These are phyloP conservation scores for Kockiozyma suomiensis DNA, from an alignment of 805 yeast genomes.

Conservation along the genomic window DNA sequence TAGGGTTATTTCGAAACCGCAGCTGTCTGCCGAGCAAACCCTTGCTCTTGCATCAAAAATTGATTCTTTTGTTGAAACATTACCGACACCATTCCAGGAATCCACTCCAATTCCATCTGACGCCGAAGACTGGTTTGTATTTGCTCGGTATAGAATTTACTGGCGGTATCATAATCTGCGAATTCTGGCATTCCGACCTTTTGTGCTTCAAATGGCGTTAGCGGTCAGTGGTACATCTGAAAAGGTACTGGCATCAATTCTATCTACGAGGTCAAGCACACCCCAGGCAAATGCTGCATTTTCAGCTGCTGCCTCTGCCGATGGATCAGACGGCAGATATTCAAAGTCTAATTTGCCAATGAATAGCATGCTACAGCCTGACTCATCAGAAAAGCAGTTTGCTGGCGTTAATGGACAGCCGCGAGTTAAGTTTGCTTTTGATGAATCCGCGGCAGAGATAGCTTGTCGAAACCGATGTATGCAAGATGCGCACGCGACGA, in stretches of 20 bases:
- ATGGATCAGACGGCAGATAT: not conserved
- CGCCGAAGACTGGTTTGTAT: constrained; percentile 56
- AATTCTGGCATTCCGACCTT: constrained; percentile 57
- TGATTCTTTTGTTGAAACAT: constrained; percentile 45
- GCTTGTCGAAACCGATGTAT: constrained; percentile 56
- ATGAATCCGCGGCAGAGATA: constrained; percentile 46
- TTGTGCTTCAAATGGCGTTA: constrained; percentile 56
- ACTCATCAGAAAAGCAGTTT: too few species aligned
- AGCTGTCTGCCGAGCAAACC: constrained; percentile 54
- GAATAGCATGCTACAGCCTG: not conserved
- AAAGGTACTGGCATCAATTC: constrained; percentile 9
- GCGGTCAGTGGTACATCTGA: constrained; percentile 34
- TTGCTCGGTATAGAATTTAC: constrained; percentile 55
- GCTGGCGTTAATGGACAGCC: not conserved
- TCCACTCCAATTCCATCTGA: constrained; percentile 42
- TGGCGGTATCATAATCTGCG: constrained; percentile 65
- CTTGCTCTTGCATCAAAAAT: constrained; percentile 52
- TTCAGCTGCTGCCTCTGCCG: not conserved
- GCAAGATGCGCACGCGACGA: constrained; percentile 56
- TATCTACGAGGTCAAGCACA: not conserved
- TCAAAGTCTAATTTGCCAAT: not conserved
- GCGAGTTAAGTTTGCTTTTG: constrained; percentile 6
- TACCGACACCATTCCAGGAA: constrained; percentile 55
- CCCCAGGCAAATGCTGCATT: not conserved
- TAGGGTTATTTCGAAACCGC: constrained; percentile 51